phyloP scores from a whole-genome alignment of 1,284 basidiomycete species.

The Golubevia pallescens region DNA sequence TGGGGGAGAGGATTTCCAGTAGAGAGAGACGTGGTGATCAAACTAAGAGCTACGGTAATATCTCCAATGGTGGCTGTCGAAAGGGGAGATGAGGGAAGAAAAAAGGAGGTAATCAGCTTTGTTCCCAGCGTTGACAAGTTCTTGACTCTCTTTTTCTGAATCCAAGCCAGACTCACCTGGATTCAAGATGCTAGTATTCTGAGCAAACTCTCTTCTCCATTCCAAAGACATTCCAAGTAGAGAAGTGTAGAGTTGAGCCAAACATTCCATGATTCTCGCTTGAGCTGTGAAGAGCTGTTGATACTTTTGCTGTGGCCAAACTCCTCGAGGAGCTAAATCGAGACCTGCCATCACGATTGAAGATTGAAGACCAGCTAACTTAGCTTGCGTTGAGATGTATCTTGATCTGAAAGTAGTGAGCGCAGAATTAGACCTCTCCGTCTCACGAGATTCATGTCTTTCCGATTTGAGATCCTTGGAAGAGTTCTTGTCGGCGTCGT shows the following conservation, averaged over 20 bases:
- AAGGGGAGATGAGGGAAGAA: not conserved
- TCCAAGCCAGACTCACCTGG: too few relatives aligned
- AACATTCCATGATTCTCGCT: slow-evolving; percentile 3
- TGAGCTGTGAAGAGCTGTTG: slow-evolving; percentile 65
- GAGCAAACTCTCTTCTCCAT: too few relatives aligned
- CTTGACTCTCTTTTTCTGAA: too few relatives aligned
- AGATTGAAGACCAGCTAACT: slow-evolving; percentile 64
- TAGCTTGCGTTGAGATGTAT: slow-evolving; percentile 66
- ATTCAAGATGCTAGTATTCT: too few relatives aligned
- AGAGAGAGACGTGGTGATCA: slow-evolving; percentile 29
- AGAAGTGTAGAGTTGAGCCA: too few relatives aligned
- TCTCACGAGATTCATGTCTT: slow-evolving; percentile 48
- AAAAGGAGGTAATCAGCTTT: too few relatives aligned
- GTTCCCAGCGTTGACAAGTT: too few relatives aligned
- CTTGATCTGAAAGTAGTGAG: slow-evolving; percentile 46
- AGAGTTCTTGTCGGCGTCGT: slow-evolving; percentile 16
- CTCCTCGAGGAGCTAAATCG: slow-evolving; percentile 66
- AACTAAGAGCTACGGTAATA: slow-evolving; percentile 17
- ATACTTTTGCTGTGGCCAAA: slow-evolving; percentile 69
- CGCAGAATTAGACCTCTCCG: slow-evolving; percentile 30
- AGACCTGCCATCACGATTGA: slow-evolving; percentile 68
- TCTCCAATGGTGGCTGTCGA: not conserved
- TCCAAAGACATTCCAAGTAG: too few relatives aligned
- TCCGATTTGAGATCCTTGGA: slow-evolving; percentile 1
- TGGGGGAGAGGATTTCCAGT: slow-evolving; percentile 27